These are phyloP conservation scores for Didymella sp. DNA, from an alignment of 2,329 filamentous ascomycete species.

Conservation along the genomic window DNA sequence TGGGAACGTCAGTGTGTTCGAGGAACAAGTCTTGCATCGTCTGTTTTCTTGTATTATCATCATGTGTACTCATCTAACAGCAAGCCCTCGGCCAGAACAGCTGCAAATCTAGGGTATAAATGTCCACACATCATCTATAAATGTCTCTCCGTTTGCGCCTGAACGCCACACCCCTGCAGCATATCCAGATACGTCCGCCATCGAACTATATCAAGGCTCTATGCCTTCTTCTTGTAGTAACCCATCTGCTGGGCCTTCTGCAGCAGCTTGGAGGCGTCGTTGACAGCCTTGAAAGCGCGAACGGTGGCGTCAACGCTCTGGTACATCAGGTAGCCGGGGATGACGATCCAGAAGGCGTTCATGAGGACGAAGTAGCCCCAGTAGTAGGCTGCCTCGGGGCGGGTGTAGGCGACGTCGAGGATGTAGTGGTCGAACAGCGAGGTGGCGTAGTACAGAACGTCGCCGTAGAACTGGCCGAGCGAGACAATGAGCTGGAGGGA, in stretches of 20 bases:
- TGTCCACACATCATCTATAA: conserved; percentile 1
- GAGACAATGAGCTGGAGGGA: conserved; percentile 67
- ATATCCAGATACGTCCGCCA: too few relatives aligned
- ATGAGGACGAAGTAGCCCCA: conserved; percentile 71
- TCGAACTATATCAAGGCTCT: not conserved
- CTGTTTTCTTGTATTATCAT: not conserved
- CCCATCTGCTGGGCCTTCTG: conserved; percentile 37
- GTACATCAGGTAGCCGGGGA: conserved; percentile 55
- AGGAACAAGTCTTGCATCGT: not conserved
- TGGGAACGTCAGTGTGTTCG: not conserved
- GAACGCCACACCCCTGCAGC: not conserved
- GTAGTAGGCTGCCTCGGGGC: conserved; percentile 69
- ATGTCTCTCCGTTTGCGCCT: not conserved
- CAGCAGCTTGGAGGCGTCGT: conserved; percentile 45
- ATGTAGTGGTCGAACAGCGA: conserved; percentile 66
- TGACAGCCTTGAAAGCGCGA: conserved; percentile 46
- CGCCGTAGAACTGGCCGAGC: conserved; percentile 69
- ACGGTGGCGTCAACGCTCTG: conserved; percentile 44
- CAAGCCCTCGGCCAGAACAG: not conserved
- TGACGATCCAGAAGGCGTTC: conserved; percentile 71
- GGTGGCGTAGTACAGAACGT: conserved; percentile 69
- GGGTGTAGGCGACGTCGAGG: conserved; percentile 62
- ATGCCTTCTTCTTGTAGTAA: conserved; percentile 39
- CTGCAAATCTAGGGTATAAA: conserved; percentile 14
- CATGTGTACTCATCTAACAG: conserved; percentile 1